A percentile compares a stretch with the other conserved stretches of the same genome.
These are phyloP conservation scores for Ustilago shanxiensis DNA, from an alignment of 1,284 basidiomycete genomes.

Conservation along the genomic window DNA sequence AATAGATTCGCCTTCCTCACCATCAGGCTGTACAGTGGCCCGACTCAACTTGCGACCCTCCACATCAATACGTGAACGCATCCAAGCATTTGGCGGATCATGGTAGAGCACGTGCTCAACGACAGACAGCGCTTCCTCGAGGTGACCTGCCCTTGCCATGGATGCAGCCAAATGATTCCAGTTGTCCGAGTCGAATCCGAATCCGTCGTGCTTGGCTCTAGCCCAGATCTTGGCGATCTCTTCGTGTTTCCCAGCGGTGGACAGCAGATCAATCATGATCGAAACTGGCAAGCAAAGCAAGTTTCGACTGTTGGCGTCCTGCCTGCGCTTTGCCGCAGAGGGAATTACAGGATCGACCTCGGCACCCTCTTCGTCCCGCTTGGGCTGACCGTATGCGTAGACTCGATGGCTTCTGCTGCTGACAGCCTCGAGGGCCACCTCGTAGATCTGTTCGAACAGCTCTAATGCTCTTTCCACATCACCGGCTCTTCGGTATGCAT, in stretches of 20 bases:
- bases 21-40: background rate
- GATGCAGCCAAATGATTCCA: constrained; percentile 89
- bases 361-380: background rate
- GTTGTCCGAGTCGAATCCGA: constrained; percentile 88
- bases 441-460: constrained; percentile 80
- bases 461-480: constrained; percentile 76
- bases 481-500: constrained; percentile 78
- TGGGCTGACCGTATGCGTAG: constrained; percentile 29
- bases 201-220: constrained; percentile 77
- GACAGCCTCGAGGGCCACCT: constrained; percentile 71
- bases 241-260: constrained; percentile 74
- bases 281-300: constrained; percentile 84
- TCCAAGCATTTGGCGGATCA: constrained; percentile 32
- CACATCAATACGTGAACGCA: constrained; percentile 6
- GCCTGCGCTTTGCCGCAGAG: constrained; percentile 6
- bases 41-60: background rate
- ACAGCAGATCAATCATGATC: constrained; percentile 80
- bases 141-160: constrained; percentile 82
- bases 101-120: constrained; percentile 79
- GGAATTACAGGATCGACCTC: background rate
- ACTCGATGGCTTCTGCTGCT: constrained; percentile 43
- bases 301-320: constrained; percentile 71
- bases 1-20: background rate
- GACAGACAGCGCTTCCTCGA: constrained; percentile 84
- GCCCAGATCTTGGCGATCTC: constrained; percentile 81